Evolutionary conservation across 306 rosid genomes (phyloP).

Genomic region (Echinosophora koreensis): DNA sequence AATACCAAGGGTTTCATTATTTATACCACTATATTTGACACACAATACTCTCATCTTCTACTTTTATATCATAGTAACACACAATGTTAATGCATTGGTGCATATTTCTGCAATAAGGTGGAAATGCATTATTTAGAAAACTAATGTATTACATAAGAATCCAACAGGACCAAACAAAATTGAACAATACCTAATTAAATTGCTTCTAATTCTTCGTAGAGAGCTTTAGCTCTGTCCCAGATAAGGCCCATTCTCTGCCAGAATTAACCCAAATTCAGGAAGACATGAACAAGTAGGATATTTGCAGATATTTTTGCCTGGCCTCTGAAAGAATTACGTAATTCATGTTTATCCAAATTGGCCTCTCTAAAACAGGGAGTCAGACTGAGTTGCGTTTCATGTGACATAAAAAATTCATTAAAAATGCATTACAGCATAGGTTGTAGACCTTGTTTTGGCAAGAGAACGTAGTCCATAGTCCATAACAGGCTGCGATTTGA

Average conservation of each 20-base stretch:
- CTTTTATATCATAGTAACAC: too few species aligned
- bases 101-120: slow-evolving; percentile 47
- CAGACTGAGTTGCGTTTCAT: slow-evolving; percentile 93
- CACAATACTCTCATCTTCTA: too few species aligned
- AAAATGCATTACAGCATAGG: slow-evolving; percentile 29
- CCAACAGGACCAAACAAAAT: neutral
- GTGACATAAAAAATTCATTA: slow-evolving; percentile 45
- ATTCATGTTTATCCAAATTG: slow-evolving; percentile 85
- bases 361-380: slow-evolving; percentile 96
- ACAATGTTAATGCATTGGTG: too few species aligned
- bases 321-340: slow-evolving; percentile 76
- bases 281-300: neutral
- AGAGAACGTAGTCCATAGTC: slow-evolving; percentile 99
- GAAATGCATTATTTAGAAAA: neutral
- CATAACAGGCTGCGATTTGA: slow-evolving; percentile 79
- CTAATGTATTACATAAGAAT: slow-evolving; percentile 8
- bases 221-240: slow-evolving; percentile 73
- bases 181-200: slow-evolving; percentile 73
- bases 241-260: slow-evolving; percentile 78
- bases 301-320: slow-evolving; percentile 44
- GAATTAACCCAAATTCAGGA: slow-evolving; percentile 38
- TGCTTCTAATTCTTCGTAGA: slow-evolving; percentile 76
- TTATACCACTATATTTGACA: too few species aligned
- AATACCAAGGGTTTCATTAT: too few species aligned
- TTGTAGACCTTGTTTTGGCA: slow-evolving; percentile 78